Conservation (phyloP, 257 asterid species). For the Prunella vulgaris region DNA sequence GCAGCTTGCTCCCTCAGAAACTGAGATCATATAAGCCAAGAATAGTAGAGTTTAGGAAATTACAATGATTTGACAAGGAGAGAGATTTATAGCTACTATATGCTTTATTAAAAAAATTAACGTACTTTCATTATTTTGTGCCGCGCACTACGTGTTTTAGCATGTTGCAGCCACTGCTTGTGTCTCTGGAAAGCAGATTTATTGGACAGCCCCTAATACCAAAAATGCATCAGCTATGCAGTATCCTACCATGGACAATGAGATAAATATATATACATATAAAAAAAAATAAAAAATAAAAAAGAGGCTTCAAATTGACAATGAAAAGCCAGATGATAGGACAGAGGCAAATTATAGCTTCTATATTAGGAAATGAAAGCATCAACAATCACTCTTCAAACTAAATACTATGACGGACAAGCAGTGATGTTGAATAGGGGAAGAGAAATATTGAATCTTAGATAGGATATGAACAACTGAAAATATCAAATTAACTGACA, state of each 20-base stretch:
- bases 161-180: slow-evolving; percentile 91
- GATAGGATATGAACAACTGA: background rate
- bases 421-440: background rate
- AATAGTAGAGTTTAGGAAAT: slow-evolving; percentile 9
- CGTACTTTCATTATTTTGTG: slow-evolving; percentile 93
- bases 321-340: slow-evolving; percentile 5
- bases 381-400: background rate
- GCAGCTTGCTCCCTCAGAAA: slow-evolving; percentile 93
- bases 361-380: background rate
- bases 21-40: slow-evolving; percentile 36
- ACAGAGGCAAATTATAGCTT: background rate
- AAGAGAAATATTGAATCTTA: background rate
- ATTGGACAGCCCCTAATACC: slow-evolving; percentile 70
- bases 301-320: background rate
- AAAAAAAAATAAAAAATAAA: background rate
- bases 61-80: background rate
- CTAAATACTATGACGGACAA: background rate
- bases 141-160: slow-evolving; percentile 92
- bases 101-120: background rate
- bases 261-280: too few species aligned
- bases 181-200: slow-evolving; percentile 92
- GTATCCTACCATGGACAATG: too few species aligned
- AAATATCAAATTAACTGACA: slow-evolving; percentile 44
- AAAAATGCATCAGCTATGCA: slow-evolving; percentile 17
- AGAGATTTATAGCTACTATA: background rate